A percentile compares a stretch with the other conserved stretches of the same genome.
phyloP scores from a whole-genome alignment of 805 yeast species.

The Metschnikowia similis region DNA sequence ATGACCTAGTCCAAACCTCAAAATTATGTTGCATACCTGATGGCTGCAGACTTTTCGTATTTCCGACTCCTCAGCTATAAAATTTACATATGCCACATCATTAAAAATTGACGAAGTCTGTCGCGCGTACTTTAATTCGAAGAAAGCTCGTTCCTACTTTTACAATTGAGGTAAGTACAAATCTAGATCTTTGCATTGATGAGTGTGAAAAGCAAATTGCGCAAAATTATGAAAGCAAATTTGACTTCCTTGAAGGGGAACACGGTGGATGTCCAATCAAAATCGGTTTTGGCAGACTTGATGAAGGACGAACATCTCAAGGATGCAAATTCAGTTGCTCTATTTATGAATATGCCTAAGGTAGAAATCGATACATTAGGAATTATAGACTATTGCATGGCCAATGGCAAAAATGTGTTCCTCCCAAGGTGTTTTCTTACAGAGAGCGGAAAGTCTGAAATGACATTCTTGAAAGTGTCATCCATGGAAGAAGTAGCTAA shows the following conservation, averaged over 20 bases:
- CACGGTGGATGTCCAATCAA: slow-evolving; percentile 24
- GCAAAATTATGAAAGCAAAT: slow-evolving; percentile 22
- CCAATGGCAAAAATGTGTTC: slow-evolving; percentile 47
- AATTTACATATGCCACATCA: not conserved
- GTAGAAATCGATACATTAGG: slow-evolving; percentile 62
- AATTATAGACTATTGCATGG: slow-evolving; percentile 51
- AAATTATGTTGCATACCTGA: not conserved
- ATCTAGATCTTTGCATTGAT: not conserved
- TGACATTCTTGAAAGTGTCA: slow-evolving; percentile 54
- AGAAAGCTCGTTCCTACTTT: not conserved
- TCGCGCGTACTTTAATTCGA: not conserved
- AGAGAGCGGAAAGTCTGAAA: slow-evolving; percentile 30
- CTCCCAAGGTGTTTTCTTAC: slow-evolving; percentile 50
- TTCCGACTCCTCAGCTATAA: not conserved
- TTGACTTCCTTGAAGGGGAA: slow-evolving; percentile 16
- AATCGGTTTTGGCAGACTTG: slow-evolving; percentile 18
- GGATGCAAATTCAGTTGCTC: slow-evolving; percentile 48
- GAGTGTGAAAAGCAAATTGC: slow-evolving; percentile 22
- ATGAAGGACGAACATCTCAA: slow-evolving; percentile 32
- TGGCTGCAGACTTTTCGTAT: not conserved
- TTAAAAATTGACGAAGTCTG: not conserved
- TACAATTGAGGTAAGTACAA: not conserved
- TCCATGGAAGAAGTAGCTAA: slow-evolving; percentile 37
- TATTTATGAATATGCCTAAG: slow-evolving; percentile 73
- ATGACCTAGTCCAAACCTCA: not conserved